These are phyloP conservation scores for Didymosphaeria variabile DNA, from an alignment of 2,329 filamentous ascomycete genomes.

Conservation along the genomic window DNA sequence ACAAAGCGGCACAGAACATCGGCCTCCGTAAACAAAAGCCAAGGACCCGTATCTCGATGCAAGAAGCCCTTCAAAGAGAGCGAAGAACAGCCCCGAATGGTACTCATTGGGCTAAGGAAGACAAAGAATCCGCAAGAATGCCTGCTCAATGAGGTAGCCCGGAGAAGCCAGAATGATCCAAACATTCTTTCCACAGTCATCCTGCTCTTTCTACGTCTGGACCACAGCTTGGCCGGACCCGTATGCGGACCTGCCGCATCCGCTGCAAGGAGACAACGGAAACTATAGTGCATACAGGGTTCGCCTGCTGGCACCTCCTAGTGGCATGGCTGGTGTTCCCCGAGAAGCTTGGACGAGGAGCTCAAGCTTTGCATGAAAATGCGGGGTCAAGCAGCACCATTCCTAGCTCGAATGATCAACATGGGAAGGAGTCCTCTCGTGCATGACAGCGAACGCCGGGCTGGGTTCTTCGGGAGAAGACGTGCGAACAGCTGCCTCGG, in stretches of 20 bases:
- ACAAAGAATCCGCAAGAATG: background rate
- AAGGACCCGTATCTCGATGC: conserved; percentile 21
- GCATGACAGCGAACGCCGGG: conserved; percentile 28
- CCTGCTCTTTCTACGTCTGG: conserved; percentile 3
- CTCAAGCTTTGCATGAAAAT: conserved; percentile 43
- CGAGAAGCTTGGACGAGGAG: conserved; percentile 37
- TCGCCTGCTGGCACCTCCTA: conserved; percentile 26
- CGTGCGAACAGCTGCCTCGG: conserved; percentile 20
- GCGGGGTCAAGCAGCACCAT: conserved; percentile 45
- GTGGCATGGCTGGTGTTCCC: conserved; percentile 34
- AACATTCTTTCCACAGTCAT: background rate
- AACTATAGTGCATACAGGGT: conserved; percentile 18
- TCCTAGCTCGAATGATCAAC: conserved; percentile 28
- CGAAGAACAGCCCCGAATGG: background rate
- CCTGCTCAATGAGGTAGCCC: background rate
- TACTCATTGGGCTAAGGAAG: background rate
- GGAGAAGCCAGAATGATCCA: background rate
- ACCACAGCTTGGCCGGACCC: background rate
- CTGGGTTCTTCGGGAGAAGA: conserved; percentile 17
- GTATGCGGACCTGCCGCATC: background rate
- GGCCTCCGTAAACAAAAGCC: conserved; percentile 22
- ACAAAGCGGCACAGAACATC: conserved; percentile 24
- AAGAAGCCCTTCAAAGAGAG: background rate
- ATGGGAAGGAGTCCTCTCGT: conserved; percentile 36
- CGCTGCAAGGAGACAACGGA: conserved; percentile 13